These are phyloP conservation scores for Lecanoromycetidae sp. DNA, from an alignment of 2,329 filamentous ascomycete genomes.

Conservation along the genomic window DNA sequence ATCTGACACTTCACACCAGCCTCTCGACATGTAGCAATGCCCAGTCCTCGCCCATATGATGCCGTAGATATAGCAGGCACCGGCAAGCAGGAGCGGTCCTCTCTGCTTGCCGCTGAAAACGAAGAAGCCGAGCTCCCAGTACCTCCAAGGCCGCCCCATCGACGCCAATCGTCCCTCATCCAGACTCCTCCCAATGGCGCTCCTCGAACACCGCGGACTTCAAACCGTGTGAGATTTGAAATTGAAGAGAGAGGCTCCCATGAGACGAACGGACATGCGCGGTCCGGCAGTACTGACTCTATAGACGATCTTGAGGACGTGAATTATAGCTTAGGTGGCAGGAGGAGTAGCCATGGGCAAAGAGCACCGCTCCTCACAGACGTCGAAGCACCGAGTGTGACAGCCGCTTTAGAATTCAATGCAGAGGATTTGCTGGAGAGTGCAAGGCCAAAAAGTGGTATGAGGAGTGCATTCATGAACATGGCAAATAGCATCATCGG, in stretches of 20 bases:
- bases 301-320: constrained; percentile 36
- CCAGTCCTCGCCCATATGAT: constrained; percentile 1
- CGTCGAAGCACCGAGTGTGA: constrained; percentile 69
- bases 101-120: background rate
- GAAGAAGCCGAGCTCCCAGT: background rate
- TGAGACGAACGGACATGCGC: constrained; percentile 3
- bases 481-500: constrained; percentile 98
- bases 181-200: constrained; percentile 29
- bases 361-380: constrained; percentile 62
- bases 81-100: background rate
- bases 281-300: too few relatives aligned
- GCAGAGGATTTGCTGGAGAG: constrained; percentile 48
- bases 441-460: constrained; percentile 67
- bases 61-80: background rate
- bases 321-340: too few relatives aligned
- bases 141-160: constrained; percentile 17
- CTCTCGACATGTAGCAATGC: constrained; percentile 7
- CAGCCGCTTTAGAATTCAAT: constrained; percentile 51
- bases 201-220: constrained; percentile 46
- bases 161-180: constrained; percentile 33
- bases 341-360: constrained; percentile 35
- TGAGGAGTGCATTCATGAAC: constrained; percentile 93
- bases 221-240: constrained; percentile 62
- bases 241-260: constrained; percentile 7
- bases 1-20: background rate